Conservation (phyloP, 139 green algal species). For the Chlorella vulgaris region DNA sequence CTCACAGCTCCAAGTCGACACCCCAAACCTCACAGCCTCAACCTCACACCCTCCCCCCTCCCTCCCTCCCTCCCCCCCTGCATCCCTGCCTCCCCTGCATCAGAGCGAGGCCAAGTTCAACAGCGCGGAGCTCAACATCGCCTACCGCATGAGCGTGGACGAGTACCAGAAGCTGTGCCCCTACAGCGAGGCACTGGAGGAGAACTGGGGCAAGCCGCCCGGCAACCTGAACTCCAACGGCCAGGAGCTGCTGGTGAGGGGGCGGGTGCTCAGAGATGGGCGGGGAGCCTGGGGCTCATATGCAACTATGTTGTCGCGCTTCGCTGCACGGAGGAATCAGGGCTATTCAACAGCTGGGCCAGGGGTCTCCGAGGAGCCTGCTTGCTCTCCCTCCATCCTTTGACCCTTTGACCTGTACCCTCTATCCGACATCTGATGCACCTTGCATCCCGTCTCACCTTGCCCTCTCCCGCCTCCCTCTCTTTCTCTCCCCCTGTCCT, state of each 20-base stretch:
- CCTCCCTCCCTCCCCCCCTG: too few species aligned
- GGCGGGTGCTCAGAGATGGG: not conserved
- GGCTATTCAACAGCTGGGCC: too few species aligned
- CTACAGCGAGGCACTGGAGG: conserved; percentile 93
- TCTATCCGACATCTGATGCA: not conserved
- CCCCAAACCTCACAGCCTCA: too few species aligned
- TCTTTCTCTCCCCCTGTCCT: not conserved
- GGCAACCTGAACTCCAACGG: conserved; percentile 98
- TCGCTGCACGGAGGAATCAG: too few species aligned
- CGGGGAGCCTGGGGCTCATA: too few species aligned
- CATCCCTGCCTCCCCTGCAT: not conserved
- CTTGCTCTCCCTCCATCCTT: too few species aligned
- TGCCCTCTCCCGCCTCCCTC: not conserved
- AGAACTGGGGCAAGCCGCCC: conserved; percentile 98
- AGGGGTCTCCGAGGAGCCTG: too few species aligned
- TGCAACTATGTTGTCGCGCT: too few species aligned
- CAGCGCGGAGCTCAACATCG: conserved; percentile 95
- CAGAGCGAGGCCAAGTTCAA: conserved; percentile 94
- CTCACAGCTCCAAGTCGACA: too few species aligned
- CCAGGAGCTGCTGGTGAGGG: not conserved
- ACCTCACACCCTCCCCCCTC: too few species aligned
- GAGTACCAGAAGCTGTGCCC: conserved; percentile 93
- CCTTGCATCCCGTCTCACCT: not conserved
- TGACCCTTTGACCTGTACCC: too few species aligned
- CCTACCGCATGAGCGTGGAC: conserved; percentile 91